Evolutionary conservation across 1,284 basidiomycete genomes (phyloP).

Genomic region (Volvariella volvacea): DNA sequence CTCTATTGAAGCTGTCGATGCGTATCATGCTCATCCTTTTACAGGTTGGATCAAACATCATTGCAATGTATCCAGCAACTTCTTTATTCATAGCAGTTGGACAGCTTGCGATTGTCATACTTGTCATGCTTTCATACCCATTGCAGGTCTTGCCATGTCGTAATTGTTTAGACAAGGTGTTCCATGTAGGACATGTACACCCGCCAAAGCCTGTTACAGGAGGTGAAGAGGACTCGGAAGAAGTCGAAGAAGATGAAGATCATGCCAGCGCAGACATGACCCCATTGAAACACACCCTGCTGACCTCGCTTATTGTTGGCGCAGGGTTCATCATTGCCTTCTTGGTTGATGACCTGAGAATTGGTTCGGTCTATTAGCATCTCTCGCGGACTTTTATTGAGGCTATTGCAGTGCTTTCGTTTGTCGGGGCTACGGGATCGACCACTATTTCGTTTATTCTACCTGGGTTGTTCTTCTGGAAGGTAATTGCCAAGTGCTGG

Average conservation of each 20-base stretch:
- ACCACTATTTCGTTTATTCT: slow-evolving; percentile 98
- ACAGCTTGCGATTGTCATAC: slow-evolving; percentile 86
- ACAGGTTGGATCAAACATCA: slow-evolving; percentile 85
- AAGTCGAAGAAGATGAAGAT: slow-evolving; percentile 44
- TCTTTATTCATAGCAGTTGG: slow-evolving; percentile 91
- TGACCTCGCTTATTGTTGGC: slow-evolving; percentile 71
- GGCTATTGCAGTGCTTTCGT: slow-evolving; percentile 69
- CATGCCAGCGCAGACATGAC: slow-evolving; percentile 63
- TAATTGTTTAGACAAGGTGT: slow-evolving; percentile 88
- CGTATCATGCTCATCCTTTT: slow-evolving; percentile 6
- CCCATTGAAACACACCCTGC: slow-evolving; percentile 60
- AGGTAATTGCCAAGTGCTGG: slow-evolving; percentile 37
- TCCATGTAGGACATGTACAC: slow-evolving; percentile 41
- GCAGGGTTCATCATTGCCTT: slow-evolving; percentile 76
- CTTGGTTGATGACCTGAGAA: slow-evolving; percentile 75
- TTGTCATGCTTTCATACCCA: slow-evolving; percentile 90
- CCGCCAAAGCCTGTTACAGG: slow-evolving; percentile 18
- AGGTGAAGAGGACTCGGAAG: slow-evolving; percentile 39
- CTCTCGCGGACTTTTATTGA: slow-evolving; percentile 3
- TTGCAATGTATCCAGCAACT: slow-evolving; percentile 93
- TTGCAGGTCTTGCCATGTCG: slow-evolving; percentile 92
- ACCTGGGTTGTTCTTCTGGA: slow-evolving; percentile 82
- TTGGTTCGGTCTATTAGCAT: slow-evolving; percentile 49
- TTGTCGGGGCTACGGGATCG: slow-evolving; percentile 95
- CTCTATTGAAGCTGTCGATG: background rate